Evolutionary conservation across 2,329 filamentous ascomycete genomes (phyloP).

Genomic region (Cladosporium sp.): DNA sequence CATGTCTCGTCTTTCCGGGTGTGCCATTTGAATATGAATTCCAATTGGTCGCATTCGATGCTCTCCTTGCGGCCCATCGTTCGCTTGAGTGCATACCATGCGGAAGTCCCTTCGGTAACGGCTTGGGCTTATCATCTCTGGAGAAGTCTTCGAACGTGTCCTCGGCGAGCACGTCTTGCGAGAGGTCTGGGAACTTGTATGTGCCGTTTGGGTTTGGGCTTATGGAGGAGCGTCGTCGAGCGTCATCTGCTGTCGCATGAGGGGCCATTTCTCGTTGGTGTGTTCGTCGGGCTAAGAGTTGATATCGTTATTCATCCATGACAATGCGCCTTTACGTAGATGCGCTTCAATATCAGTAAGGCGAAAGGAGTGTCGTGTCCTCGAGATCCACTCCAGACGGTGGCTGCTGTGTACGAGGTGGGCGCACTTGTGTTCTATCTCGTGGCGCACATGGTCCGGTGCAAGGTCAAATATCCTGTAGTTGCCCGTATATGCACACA

Average conservation of each 20-base stretch:
- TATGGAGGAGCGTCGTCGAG: constrained; percentile 31
- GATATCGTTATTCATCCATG: background rate
- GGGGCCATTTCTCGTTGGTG: constrained; percentile 27
- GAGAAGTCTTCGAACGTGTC: constrained; percentile 10
- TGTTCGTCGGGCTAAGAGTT: background rate
- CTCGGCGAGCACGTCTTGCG: constrained; percentile 1
- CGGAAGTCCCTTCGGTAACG: constrained; percentile 35
- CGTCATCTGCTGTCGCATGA: constrained; percentile 28
- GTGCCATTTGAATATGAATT: constrained; percentile 46
- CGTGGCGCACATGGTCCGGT: constrained; percentile 10
- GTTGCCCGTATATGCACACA: background rate
- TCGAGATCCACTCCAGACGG: constrained; percentile 1
- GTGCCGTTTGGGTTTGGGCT: constrained; percentile 25
- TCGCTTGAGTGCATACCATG: constrained; percentile 46
- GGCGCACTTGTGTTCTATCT: constrained; percentile 16
- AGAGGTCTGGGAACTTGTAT: constrained; percentile 25
- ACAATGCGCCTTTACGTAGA: background rate
- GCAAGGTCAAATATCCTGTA: background rate
- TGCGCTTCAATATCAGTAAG: background rate
- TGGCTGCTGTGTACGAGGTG: constrained; percentile 9
- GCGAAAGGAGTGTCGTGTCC: constrained; percentile 14
- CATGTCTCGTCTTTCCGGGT: constrained; percentile 53
- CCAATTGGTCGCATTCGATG: constrained; percentile 37
- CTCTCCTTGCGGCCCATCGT: constrained; percentile 59
- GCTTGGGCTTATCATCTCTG: constrained; percentile 26